Base-by-base conservation (phyloP, 2,329 filamentous ascomycete species). In the Albifimbria verrucaria region DNA sequence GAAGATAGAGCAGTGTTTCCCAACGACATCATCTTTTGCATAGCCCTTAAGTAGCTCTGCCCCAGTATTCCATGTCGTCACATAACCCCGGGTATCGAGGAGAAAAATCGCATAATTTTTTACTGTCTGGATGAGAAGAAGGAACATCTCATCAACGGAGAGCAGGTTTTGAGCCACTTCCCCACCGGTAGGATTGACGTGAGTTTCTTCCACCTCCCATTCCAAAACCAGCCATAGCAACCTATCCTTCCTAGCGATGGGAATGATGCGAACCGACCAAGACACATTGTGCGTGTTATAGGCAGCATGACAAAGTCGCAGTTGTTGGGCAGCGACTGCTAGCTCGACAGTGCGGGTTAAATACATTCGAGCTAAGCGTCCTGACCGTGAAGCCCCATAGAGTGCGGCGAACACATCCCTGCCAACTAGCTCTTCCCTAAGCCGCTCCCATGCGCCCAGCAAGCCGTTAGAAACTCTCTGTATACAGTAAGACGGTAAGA, bases 101-200 rank as follows among this genome's bases (percentile, higher is more conserved):
- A 85, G 79, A 61, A 85, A 87, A 55, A 86, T 86, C 53, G 82
- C 82, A 58, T 84, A 85, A 55, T 85, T 80, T 65, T 80, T 82
- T 59, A 85, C 79, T 0, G 77, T 80, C 56, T 86, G 78, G 32
- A 86, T 73, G 28, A 88, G 77, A 58, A 32, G 26, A 32, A 7
- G 26, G 26, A 32, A 32, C 26, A 32, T 32, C 26, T 83, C 79
- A 59, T 77, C 77, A 49, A 71, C 65, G 60, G 79, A 76, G 51
- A 68, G 61, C 36, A 61, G 62, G 26, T 56, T 62, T 41, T 59
- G 52, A 17, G 56, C 57, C 11, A 60, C 26, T 7, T 65, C 65
- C 44, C 57, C 55, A 20, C 61, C 53, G 9, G 42, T 11, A 0
- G 53, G 47, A 3, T 41, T 46, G 41, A 23, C 39, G 12, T 4